Evolutionary conservation across 768 basidiomycete genomes (phyloP).

Genomic region (Termitomyces heimii): DNA sequence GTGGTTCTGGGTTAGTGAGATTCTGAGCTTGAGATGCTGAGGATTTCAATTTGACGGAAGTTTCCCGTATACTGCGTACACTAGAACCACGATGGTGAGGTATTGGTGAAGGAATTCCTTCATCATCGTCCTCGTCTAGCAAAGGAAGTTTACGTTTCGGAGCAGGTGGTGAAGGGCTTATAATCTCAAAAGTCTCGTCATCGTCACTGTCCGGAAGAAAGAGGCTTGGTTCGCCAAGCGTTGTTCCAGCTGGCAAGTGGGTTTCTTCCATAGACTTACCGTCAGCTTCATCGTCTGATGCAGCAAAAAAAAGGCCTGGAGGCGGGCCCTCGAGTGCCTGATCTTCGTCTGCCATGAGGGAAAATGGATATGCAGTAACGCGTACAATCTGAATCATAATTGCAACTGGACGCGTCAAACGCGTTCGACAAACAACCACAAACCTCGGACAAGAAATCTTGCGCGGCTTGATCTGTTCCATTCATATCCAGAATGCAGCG

Average conservation of each 20-base stretch:
- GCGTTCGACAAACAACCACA: slow-evolving; percentile 31
- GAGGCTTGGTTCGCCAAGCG: slow-evolving; percentile 17
- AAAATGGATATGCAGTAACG: slow-evolving; percentile 12
- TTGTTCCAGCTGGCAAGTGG: slow-evolving; percentile 11
- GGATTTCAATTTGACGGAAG: slow-evolving; percentile 2
- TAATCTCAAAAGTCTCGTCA: slow-evolving; percentile 14
- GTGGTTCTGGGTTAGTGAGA: slow-evolving; percentile 18
- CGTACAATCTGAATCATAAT: slow-evolving; percentile 14
- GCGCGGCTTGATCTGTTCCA: slow-evolving; percentile 14
- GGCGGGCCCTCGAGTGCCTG: slow-evolving; percentile 23
- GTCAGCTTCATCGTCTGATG: slow-evolving; percentile 48
- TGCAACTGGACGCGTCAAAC: slow-evolving; percentile 27
- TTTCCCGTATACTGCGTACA: slow-evolving; percentile 32
- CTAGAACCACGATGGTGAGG: slow-evolving; percentile 32
- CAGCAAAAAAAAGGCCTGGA: slow-evolving; percentile 50
- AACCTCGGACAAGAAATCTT: slow-evolving; percentile 26
- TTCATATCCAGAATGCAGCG: slow-evolving; percentile 73
- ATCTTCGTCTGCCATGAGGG: slow-evolving; percentile 21
- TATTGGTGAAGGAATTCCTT: slow-evolving; percentile 16
- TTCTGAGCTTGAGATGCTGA: slow-evolving; percentile 8
- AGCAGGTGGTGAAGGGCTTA: slow-evolving; percentile 3
- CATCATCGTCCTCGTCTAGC: slow-evolving; percentile 11
- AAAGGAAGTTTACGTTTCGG: slow-evolving; percentile 14
- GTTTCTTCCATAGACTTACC: slow-evolving; percentile 14
- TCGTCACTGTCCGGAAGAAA: slow-evolving; percentile 32